phyloP scores from a whole-genome alignment of 2,329 filamentous ascomycete genomes.

The Chrysoporthe austroafricana region DNA sequence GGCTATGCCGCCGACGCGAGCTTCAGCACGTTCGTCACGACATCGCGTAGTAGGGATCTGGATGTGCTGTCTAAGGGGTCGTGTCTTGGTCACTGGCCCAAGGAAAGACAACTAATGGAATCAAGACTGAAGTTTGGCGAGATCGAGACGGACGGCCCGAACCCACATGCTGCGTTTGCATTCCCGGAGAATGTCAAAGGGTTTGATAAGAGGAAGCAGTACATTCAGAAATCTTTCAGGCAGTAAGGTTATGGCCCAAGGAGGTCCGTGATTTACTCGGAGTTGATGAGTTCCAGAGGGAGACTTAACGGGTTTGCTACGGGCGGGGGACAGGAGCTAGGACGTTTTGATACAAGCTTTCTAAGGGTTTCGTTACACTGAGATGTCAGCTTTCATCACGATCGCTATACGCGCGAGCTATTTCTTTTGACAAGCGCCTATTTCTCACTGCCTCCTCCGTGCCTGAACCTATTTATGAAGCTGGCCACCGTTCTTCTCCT shows the following conservation, averaged over 20 bases:
- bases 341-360: no score
- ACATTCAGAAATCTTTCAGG: not conserved
- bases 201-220: slow-evolving; percentile 18
- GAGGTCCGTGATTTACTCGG: not conserved
- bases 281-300: not conserved
- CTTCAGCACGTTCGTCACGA: slow-evolving; percentile 26
- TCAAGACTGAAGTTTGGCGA: slow-evolving; percentile 27
- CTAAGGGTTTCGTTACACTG: no score
- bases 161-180: slow-evolving; percentile 19
- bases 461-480: not conserved
- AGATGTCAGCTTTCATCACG: no score
- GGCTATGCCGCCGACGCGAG: slow-evolving; percentile 24
- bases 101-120: slow-evolving; percentile 20
- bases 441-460: not conserved
- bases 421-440: no score
- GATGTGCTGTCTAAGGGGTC: slow-evolving; percentile 21
- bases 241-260: not conserved
- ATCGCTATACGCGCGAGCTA: no score
- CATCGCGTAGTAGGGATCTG: slow-evolving; percentile 25
- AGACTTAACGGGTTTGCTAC: not conserved
- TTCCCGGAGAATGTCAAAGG: slow-evolving; percentile 20
- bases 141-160: slow-evolving; percentile 14
- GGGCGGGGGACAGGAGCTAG: not conserved
- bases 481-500: not conserved
- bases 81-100: slow-evolving; percentile 27